Conservation (phyloP, 2,329 filamentous ascomycete species). For the Aspergillus hiratsukae region DNA sequence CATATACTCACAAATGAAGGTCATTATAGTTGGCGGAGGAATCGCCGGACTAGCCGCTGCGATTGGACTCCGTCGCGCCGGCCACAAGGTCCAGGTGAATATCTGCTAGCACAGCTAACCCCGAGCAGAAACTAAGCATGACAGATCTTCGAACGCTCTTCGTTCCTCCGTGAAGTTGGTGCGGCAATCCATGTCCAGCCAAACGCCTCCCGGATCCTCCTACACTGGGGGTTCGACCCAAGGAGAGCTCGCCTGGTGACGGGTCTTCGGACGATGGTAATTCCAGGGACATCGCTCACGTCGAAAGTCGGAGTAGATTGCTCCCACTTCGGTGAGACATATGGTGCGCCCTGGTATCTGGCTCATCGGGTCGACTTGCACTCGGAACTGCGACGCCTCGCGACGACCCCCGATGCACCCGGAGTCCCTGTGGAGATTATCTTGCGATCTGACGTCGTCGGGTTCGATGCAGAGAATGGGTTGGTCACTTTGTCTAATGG, state of each 20-base stretch:
- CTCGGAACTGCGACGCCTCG: slow-evolving; percentile 14
- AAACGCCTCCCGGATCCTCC: slow-evolving; percentile 23
- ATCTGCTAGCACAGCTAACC: too few species aligned
- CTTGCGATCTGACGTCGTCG: slow-evolving; percentile 16
- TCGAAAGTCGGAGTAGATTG: background rate
- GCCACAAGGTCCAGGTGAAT: background rate
- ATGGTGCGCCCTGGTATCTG: slow-evolving; percentile 6
- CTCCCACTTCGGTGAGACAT: background rate
- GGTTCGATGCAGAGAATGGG: slow-evolving; percentile 18
- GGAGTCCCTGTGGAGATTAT: slow-evolving; percentile 13
- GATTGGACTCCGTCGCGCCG: background rate
- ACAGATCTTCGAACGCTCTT: slow-evolving; percentile 3
- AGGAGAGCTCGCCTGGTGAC: background rate
- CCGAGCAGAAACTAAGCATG: background rate
- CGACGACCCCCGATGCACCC: background rate
- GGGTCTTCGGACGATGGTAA: background rate
- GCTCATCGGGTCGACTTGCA: slow-evolving; percentile 18
- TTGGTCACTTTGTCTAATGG: slow-evolving; percentile 18
- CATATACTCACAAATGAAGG: background rate
- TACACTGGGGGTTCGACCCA: slow-evolving; percentile 22
- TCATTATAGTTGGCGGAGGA: background rate
- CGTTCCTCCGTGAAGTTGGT: slow-evolving; percentile 20
- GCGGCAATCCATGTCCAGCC: slow-evolving; percentile 26
- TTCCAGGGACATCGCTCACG: background rate
- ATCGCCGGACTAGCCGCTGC: background rate